Conservation (phyloP, 2,329 filamentous ascomycete species). For the Harringtonia aguacate region DNA sequence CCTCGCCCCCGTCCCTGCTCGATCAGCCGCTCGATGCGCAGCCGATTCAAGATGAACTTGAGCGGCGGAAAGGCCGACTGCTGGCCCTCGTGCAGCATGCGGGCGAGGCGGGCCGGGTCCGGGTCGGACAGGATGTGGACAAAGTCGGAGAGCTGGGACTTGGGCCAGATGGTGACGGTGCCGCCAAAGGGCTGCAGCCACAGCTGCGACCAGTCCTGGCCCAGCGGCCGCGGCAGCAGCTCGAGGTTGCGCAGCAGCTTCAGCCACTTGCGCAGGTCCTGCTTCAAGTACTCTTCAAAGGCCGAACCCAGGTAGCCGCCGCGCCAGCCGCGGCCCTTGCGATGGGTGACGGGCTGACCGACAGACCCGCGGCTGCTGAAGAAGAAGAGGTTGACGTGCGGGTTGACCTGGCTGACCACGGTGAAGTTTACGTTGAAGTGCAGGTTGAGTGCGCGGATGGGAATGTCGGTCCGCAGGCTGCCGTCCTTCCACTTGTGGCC, state of each 20-base stretch:
- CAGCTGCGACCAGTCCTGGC: constrained; percentile 93
- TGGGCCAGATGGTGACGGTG: constrained; percentile 94
- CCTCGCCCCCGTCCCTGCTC: constrained; percentile 45
- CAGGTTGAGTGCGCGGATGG: constrained; percentile 83
- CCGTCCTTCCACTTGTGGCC: constrained; percentile 99
- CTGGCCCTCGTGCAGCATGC: constrained; percentile 86
- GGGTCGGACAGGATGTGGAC: constrained; percentile 80
- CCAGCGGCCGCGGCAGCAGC: constrained; percentile 76
- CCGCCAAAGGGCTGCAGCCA: constrained; percentile 94
- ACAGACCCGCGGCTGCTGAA: constrained; percentile 90
- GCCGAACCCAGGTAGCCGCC: constrained; percentile 91
- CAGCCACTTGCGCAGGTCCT: constrained; percentile 96
- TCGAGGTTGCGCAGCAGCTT: constrained; percentile 90
- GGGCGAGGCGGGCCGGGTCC: constrained; percentile 58
- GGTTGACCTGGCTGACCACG: constrained; percentile 82
- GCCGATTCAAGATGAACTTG: constrained; percentile 78
- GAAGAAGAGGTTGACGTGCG: constrained; percentile 98
- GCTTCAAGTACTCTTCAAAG: constrained; percentile 87
- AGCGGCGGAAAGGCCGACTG: constrained; percentile 85
- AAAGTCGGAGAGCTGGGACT: constrained; percentile 69
- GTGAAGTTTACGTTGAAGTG: constrained; percentile 99
- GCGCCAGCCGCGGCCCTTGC: constrained; percentile 86
- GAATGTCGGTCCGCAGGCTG: constrained; percentile 86
- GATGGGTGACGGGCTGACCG: constrained; percentile 86
- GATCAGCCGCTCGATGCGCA: constrained; percentile 68